Evolutionary conservation across 2,329 filamentous ascomycete genomes (phyloP), one percentile per base, ranked within the genome.

Genomic region (Zymoseptoria tritici): DNA sequence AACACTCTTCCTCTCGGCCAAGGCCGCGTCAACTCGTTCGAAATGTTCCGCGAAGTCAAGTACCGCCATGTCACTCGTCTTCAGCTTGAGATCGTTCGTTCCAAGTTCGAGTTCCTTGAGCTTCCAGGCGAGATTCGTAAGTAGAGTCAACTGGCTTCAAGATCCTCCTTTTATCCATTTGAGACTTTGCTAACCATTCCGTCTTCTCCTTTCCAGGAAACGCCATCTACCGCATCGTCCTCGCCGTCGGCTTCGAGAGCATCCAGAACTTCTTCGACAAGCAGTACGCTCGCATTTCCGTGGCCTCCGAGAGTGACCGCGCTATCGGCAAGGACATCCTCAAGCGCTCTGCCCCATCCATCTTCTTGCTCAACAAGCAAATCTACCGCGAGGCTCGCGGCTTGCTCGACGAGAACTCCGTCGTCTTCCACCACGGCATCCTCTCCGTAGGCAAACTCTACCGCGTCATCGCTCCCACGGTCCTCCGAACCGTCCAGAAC

Each of bases 331-430:
- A 62, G 20, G 49, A 59, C 55, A 52, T 42, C 7, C 46, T 24
- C 6, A 26, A 49, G 5, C 31, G 49, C 29, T 46, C 42, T 52
- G 70, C 68, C 2, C 73, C 70, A 1, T 64, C 64, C 6, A 65
- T 76, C 50, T 65, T 76, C 31, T 66, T 74, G 8, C 56, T 74
- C 63, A 73, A 70, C 60, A 67, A 65, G 29, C 72, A 74, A 52
- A 73, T 74, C 61, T 71, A 62, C 53, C 51, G 51, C 5, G 74
- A 76, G 60, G 69, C 62, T 26, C 60, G 62, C 51, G 49, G 56
- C n/a, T 52, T 71, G 9, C 61, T 75, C 8, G 62, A 64, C 49
- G 59, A 64, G 31, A 66, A 66, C 42, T 57, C 65, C 22, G 57
- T 74, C 54, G 61, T 56, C 16, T 67, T 75, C 55, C 55, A 69